Conservation (phyloP, 2,329 filamentous ascomycete genomes). For the Cadophora sp. region DNA sequence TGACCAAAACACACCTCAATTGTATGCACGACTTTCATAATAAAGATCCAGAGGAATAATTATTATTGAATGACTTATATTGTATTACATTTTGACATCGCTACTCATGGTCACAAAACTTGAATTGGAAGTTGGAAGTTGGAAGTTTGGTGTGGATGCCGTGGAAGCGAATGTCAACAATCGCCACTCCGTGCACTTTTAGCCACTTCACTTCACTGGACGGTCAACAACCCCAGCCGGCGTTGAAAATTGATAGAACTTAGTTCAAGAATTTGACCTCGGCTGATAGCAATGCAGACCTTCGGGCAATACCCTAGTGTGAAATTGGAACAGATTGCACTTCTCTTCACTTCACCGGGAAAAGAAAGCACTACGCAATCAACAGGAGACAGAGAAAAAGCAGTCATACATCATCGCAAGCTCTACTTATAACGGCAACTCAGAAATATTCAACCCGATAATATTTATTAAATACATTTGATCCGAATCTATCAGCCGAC, state of each 20-base stretch:
- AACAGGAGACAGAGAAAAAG: background rate
- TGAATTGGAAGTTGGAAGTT: background rate
- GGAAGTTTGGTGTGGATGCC: background rate
- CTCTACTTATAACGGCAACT: background rate
- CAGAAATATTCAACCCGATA: background rate
- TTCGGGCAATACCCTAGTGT: too few relatives aligned
- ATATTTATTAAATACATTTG: background rate
- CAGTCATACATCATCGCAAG: background rate
- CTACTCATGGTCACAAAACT: too few relatives aligned
- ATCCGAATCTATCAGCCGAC: too few relatives aligned
- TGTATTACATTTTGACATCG: too few relatives aligned
- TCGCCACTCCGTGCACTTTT: background rate
- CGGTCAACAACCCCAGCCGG: background rate
- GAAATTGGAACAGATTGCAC: background rate
- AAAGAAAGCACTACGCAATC: too few relatives aligned
- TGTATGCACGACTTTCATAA: too few relatives aligned
- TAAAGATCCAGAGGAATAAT: too few relatives aligned
- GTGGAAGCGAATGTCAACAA: conserved; percentile 4
- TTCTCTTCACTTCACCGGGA: background rate
- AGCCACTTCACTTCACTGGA: background rate
- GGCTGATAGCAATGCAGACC: background rate
- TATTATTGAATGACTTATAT: too few relatives aligned
- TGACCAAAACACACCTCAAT: too few relatives aligned
- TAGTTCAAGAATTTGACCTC: background rate
- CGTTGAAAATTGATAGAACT: too few relatives aligned